These are phyloP conservation scores for Paramecium caudatum DNA, from an alignment of 73 alveolate species.

Conservation along the genomic window DNA sequence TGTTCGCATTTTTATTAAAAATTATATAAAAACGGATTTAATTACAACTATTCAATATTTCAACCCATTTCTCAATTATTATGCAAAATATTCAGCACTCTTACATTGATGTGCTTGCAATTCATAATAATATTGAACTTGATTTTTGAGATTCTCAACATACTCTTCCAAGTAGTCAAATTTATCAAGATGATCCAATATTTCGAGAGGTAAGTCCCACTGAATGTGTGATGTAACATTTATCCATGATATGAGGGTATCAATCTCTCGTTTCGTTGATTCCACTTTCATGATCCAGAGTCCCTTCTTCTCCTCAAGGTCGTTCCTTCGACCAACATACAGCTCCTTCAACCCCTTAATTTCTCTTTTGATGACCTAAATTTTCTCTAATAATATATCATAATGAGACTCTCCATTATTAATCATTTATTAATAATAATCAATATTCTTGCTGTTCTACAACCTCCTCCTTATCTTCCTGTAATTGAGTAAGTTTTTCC, in stretches of 20 bases:
- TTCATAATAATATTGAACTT: background rate
- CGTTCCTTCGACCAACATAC: background rate
- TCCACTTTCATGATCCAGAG: background rate
- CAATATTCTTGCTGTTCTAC: too few relatives aligned
- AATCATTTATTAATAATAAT: too few relatives aligned
- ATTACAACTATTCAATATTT: background rate
- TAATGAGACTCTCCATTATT: too few relatives aligned
- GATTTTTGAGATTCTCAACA: background rate
- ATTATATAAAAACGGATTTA: constrained; percentile 53
- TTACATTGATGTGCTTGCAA: background rate
- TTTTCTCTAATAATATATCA: background rate
- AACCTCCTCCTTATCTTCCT: too few relatives aligned
- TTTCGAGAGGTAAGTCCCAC: background rate
- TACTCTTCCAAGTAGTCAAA: background rate
- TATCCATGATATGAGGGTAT: background rate
- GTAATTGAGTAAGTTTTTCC: too few relatives aligned
- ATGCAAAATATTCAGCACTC: background rate
- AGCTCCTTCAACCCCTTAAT: background rate
- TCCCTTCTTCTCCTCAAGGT: background rate
- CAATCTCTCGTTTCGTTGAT: background rate
- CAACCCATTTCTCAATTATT: background rate
- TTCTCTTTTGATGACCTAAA: background rate
- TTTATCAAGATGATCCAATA: background rate
- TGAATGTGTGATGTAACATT: too few relatives aligned
- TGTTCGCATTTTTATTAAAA: constrained; percentile 25